A percentile compares a stretch with the other conserved stretches of the same genome.
These are phyloP conservation scores for Sporisorium iseilematis-ciliati DNA, from an alignment of 1,284 basidiomycete genomes.

Conservation along the genomic window DNA sequence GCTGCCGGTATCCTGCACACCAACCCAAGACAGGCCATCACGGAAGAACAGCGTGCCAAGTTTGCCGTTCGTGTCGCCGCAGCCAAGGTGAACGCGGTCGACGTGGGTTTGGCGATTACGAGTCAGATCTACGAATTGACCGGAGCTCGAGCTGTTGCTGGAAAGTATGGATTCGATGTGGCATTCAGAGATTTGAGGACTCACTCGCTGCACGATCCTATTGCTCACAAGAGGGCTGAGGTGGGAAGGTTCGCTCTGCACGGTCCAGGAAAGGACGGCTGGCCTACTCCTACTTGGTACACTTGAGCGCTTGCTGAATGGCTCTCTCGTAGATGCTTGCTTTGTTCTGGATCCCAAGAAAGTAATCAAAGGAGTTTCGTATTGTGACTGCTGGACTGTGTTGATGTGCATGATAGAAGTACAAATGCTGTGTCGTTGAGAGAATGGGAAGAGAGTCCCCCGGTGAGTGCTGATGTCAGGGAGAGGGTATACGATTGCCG, in stretches of 20 bases:
- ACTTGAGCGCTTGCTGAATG: constrained; percentile 15
- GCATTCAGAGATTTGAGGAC: constrained; percentile 60
- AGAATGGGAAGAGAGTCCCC: too few species aligned
- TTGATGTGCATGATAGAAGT: neutral
- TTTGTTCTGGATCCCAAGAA: neutral
- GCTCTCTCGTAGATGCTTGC: neutral
- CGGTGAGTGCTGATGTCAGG: neutral
- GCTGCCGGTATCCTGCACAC: constrained; percentile 55
- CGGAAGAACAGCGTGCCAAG: constrained; percentile 64
- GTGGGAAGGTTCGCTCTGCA: constrained; percentile 62
- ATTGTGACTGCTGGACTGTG: neutral
- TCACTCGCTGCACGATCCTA: constrained; percentile 69
- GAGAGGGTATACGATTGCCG: constrained; percentile 21
- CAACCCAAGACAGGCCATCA: constrained; percentile 50
- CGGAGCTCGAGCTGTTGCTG: constrained; percentile 64
- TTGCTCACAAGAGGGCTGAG: constrained; percentile 67
- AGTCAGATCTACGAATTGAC: constrained; percentile 66
- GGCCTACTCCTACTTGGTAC: constrained; percentile 64
- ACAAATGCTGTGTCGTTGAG: neutral
- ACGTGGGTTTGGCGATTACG: constrained; percentile 67
- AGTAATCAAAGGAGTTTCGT: neutral
- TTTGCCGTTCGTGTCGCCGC: constrained; percentile 68
- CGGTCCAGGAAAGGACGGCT: constrained; percentile 60
- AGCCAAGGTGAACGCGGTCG: constrained; percentile 65
- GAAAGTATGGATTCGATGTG: constrained; percentile 67